Evolutionary conservation across 2,329 filamentous ascomycete genomes (phyloP), one percentile per base, ranked within the genome.

Genomic region (Fusarium nematophilum): DNA sequence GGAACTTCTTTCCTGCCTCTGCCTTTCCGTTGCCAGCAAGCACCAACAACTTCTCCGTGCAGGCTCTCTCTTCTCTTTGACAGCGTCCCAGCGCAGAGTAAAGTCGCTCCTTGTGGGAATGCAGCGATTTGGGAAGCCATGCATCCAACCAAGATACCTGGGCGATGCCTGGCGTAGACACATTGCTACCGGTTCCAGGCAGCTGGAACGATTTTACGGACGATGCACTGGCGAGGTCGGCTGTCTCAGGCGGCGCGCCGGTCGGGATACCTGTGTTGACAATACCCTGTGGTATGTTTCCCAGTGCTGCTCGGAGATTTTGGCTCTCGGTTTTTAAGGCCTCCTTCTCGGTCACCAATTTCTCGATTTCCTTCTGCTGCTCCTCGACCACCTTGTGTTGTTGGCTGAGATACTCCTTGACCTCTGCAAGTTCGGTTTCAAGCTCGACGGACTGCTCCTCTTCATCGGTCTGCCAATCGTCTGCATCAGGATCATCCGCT

Each of bases 51-150:
- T 17, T 36, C 4, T 27, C 11, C 7, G 4, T 3, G 30, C 40
- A 45, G 9, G n/a, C 14, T 4, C 2, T 9, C 18, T 30, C 26
- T 18, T 45, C 40, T 2, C 11, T 10, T 11, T 3, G 6, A 21
- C 50, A 53, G 43, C 50, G 50, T 17, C 15, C 10, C 13, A 53
- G 9, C 15, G 42, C 42, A 10, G 7, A 9, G 8, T 17, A 5
- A 6, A 34, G 23, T 4, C 34, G 44, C 10, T 13, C 23, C 13
- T 13, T 15, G 21, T 53, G 15, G 27, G 8, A 7, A 9, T 23
- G 26, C 7, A 47, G 15, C 6, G n/a, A 10, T 9, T 45, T 37
- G 25, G 31, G 31, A 30, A 53, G 50, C 49, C 49, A 48, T 27
- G 23, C 5, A 11, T 3, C 13, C 27, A 48, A 1, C 25, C 27